phyloP scores from a whole-genome alignment of 2,329 filamentous ascomycete genomes.

The Colletotrichum musae region DNA sequence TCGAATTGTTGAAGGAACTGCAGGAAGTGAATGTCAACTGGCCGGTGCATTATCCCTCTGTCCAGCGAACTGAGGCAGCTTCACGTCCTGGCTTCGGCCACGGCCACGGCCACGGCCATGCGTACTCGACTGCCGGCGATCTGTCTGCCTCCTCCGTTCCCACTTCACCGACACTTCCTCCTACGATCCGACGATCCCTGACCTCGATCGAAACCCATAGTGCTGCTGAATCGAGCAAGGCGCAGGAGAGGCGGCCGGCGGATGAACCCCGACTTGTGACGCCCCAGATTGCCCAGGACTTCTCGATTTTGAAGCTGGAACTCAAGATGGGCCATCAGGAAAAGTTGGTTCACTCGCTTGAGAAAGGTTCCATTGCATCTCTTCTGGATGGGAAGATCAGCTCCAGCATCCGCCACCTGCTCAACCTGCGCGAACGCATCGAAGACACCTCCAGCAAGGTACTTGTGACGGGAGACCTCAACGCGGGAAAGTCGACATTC shows the following conservation, averaged over 20 bases:
- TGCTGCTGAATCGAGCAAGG: constrained; percentile 82
- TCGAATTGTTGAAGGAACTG: constrained; percentile 86
- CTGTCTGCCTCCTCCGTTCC: constrained; percentile 53
- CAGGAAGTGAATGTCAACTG: constrained; percentile 92
- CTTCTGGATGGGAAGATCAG: constrained; percentile 94
- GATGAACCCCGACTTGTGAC: constrained; percentile 88
- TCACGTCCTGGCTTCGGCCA: constrained; percentile 69
- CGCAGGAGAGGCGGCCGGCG: constrained; percentile 72
- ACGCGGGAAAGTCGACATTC: constrained; percentile 98
- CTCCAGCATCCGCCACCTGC: constrained; percentile 91
- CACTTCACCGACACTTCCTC: constrained; percentile 60
- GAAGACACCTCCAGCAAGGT: constrained; percentile 99
- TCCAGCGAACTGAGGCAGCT: constrained; percentile 73
- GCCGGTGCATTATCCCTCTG: constrained; percentile 95
- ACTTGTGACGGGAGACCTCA: constrained; percentile 93
- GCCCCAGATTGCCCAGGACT: constrained; percentile 94
- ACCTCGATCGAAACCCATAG: constrained; percentile 73
- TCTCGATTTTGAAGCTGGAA: constrained; percentile 95
- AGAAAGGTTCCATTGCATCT: constrained; percentile 91
- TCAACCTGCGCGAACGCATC: constrained; percentile 90
- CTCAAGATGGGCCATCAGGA: constrained; percentile 92
- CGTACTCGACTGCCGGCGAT: constrained; percentile 72
- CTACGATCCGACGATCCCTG: constrained; percentile 75
- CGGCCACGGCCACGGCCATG: constrained; percentile 74
- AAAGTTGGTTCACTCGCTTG: constrained; percentile 93